phyloP scores from a whole-genome alignment of 805 yeast genomes.

The Saccharomyces paradoxus region DNA sequence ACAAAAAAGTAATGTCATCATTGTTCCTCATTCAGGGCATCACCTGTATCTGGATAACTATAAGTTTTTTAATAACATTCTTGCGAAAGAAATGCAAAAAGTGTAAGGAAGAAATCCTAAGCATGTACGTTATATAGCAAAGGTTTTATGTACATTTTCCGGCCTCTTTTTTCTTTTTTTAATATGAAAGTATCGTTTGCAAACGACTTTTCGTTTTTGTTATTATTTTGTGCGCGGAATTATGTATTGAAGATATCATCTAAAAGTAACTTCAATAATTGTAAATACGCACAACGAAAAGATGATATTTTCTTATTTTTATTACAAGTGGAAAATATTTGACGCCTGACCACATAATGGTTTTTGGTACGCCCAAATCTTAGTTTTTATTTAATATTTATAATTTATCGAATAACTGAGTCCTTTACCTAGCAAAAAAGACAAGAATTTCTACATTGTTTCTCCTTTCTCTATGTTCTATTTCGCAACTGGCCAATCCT shows the following conservation, averaged over 20 bases:
- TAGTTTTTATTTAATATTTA: no score
- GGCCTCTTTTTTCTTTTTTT: neutral
- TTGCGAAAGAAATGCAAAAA: constrained; percentile 44
- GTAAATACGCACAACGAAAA: no score
- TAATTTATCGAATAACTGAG: no score
- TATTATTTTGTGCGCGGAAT: neutral
- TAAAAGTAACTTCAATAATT: no score
- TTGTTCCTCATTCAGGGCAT: constrained; percentile 59
- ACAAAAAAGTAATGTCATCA: constrained; percentile 30
- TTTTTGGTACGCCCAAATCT: neutral
- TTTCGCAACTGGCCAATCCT: neutral
- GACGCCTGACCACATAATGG: no score
- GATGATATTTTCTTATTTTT: neutral
- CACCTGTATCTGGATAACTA: constrained; percentile 70
- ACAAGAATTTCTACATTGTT: no score
- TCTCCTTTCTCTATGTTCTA: neutral
- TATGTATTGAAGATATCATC: no score
- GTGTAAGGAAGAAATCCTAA: neutral
- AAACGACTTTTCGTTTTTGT: neutral
- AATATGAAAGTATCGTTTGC: neutral
- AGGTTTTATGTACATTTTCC: neutral
- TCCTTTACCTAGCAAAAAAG: neutral
- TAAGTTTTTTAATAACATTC: constrained; percentile 42
- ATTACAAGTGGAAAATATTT: neutral
- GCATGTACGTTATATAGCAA: neutral